Evolutionary conservation across 495 filamentous ascomycete genomes (phyloP), one percentile per base, ranked within the genome.

Genomic region (Aspergillus diversus): DNA sequence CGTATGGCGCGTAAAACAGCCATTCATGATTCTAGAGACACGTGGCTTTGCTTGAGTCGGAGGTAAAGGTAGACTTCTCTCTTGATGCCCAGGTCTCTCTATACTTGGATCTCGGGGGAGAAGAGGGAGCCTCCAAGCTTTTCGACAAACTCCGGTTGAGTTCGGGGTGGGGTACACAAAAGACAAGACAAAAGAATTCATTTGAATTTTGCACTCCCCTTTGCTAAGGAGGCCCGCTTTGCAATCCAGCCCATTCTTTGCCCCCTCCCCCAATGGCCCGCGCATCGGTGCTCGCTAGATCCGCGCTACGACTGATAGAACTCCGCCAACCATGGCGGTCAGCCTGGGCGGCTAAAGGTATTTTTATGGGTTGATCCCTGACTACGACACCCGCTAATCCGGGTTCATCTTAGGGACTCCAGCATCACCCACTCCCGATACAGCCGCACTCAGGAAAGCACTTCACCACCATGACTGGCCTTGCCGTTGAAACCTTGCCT

Each of bases 391-490:
- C 39, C 53, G 60, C 60, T 63, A 63, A 57, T 32, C 60, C 60
- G 17, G 51, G 60, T 63, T 57, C 7, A 57, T 43, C 33, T 35
- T 63, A 63, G 60, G 42, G n/a, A 21, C 33, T 61, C 55, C 59
- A 59, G 61, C 33, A 54, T 62, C 57, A 66, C 55, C 63, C 67
- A 66, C 60, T 33, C 35, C 63, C 58, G 63, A 66, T 66, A 60
- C 61, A 66, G 64, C 67, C 67, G 67, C 67, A 69, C 55, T 61
- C 57, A 69, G 48, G 53, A 46, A 39, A 43, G 21, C 21, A 27
- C 2, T 27, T 27, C 21, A 27, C 21, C 21, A 27, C 21, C 21
- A 50, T 63, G 43, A 59, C 58, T 48, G 43, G 53, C 33, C n/a
- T 55, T 43, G 53, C 46, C 37, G 21, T 60, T 13, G 33, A 37